Evolutionary conservation across 1,139 yeast species (phyloP), one percentile per base, ranked within the genome.

Genomic region (Pichia sp.): DNA sequence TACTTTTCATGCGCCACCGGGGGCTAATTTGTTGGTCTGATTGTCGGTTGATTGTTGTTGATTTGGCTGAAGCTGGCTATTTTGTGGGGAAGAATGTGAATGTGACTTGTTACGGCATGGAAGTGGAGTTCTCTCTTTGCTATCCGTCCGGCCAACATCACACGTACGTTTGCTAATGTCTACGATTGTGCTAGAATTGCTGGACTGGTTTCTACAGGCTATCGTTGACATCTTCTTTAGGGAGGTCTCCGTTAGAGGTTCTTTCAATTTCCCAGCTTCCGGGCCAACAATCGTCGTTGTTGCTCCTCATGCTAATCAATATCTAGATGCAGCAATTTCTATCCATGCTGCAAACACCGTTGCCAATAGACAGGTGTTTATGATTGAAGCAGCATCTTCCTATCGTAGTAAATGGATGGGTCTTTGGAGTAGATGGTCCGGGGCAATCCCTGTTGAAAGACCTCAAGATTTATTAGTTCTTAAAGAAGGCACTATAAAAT

Each of bases 261-360:
- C 84, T 0, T 79, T 75, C 56, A 72, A 80, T 47, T 59, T 82
- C 23, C 89, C 91, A 0, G 63, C 69, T 19, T 63, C 70, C 9
- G 86, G 84, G 1, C 80, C 89, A 0, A 80, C 81, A 5, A 76
- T 83, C 37, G 74, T 82, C 43, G 91, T 82, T 24, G 81, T 81
- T 33, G 91, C 89, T 1, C 91, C 93, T 1, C 91, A 83, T 62
- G 87, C 87, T 15, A 82, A 82, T 57, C 93, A 83, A 57, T 82
- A 82, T 53, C 77, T 82, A 24, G 93, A 83, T 58, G 86, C 84
- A 2, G 70, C 81, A 5, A 63, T 82, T 28, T 68, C 79, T 19
- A 72, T 78, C 72, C 66, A 72, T 39, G 78, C 74, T 43, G 74
- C 80, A 13, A 56, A 66, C 46, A 48, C 56, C 34, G 43, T 53